Evolutionary conservation across 768 basidiomycete species (phyloP), one percentile per base, ranked within the genome.

Genomic region (Suillus americanus): DNA sequence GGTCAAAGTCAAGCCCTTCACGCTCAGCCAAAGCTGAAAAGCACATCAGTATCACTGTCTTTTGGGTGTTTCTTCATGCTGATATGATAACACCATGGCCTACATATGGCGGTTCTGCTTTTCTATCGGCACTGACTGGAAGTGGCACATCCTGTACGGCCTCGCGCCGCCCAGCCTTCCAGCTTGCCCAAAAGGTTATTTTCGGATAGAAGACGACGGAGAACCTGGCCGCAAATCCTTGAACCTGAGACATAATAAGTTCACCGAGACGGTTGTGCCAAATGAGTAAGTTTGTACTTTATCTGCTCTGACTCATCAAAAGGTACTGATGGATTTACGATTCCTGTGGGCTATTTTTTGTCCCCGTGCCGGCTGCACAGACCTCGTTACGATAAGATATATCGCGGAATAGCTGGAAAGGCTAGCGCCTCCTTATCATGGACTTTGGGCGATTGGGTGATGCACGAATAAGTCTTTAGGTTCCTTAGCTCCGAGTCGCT

Each of bases 341-440:
- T 41, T 45, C 4, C 45, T 45, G 3, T 45, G 20, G 43, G 20
- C 3, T 45, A 45, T 10, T 10, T 10, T 45, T n/a, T n/a, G 9
- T 45, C n/a, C n/a, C n/a, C n/a, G 20, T n/a, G 45, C 20, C n/a
- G n/a, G 20, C 20, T n/a, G 7, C 20, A 10, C 45, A 45, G 45
- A 45, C 3, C 9, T 45, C 1, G 5, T 45, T 4, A 12, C 45
- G 0, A 2, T 45, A 1, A 5, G 8, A 45, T 9, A 45, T n/a
- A 45, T 12, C 2, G 2, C 9, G 10, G 3, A 3, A 10, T 45
- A 45, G 45, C n/a, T n/a, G n/a, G 20, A 1, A 5, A n/a, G 20
- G 9, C 20, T 45, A 0, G 0, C 18, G 3, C 9, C 0, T 0
- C n/a, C n/a, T n/a, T n/a, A n/a, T 3, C 13, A 7, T 45, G n/a